These are phyloP conservation scores for Dipsacomyces acuminosporus DNA, from an alignment of 371 early-diverging fungal genomes.

Conservation along the genomic window DNA sequence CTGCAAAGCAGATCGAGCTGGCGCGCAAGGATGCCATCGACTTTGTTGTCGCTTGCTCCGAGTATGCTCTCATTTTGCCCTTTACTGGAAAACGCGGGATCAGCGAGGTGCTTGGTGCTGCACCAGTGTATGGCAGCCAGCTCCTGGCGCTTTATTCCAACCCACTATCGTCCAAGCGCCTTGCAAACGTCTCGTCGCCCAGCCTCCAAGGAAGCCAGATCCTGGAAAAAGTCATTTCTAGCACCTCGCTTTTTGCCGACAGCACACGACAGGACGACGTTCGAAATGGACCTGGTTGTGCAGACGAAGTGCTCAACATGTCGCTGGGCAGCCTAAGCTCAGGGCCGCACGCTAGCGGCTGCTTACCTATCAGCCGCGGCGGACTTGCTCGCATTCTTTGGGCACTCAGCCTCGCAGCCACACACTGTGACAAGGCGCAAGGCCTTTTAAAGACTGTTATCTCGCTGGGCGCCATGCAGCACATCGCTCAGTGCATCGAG, in stretches of 20 bases:
- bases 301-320: background rate
- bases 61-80: conserved; percentile 21
- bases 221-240: conserved; percentile 25
- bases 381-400: conserved; percentile 31
- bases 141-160: conserved; percentile 14
- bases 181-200: conserved; percentile 35
- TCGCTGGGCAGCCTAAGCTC: conserved; percentile 14
- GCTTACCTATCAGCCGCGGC: conserved; percentile 12
- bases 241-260: conserved; percentile 17
- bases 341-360: background rate
- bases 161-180: conserved; percentile 22
- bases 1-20: conserved; percentile 13
- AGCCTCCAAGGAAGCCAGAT: conserved; percentile 32
- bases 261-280: background rate
- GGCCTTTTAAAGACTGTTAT: conserved; percentile 19
- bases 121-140: conserved; percentile 6
- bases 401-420: conserved; percentile 36
- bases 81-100: conserved; percentile 2
- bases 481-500: conserved; percentile 22
- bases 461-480: conserved; percentile 26
- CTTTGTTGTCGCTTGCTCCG: conserved; percentile 36
- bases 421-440: conserved; percentile 15
- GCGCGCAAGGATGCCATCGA: conserved; percentile 29
- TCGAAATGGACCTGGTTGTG: conserved; percentile 6
- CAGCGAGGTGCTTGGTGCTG: background rate